phyloP scores from a whole-genome alignment of 495 filamentous ascomycete species.

The Bombardia bombarda region DNA sequence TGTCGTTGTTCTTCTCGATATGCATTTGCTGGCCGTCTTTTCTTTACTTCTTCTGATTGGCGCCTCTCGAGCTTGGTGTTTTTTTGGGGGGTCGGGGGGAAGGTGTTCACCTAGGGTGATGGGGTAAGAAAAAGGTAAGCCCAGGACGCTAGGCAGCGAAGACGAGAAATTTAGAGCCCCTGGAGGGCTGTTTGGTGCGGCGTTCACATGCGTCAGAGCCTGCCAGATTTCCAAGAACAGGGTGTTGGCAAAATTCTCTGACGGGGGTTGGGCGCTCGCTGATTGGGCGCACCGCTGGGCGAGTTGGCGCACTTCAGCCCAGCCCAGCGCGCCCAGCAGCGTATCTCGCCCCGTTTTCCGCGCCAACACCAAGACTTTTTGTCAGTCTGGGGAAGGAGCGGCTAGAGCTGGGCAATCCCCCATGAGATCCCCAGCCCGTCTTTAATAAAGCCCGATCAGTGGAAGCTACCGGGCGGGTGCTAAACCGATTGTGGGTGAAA shows the following conservation, averaged over 20 bases:
- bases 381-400: no score
- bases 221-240: background rate
- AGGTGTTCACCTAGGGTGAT: conserved; percentile 2
- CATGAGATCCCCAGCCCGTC: no score
- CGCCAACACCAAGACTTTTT: no score
- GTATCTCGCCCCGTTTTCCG: background rate
- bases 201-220: conserved; percentile 3
- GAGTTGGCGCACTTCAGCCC: background rate
- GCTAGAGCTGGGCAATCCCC: no score
- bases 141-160: background rate
- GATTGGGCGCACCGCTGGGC: background rate
- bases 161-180: conserved; percentile 1
- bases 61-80: conserved; percentile 1
- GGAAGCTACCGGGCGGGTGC: no score
- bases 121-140: background rate
- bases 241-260: no score
- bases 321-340: no score
- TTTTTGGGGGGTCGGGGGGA: background rate
- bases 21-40: conserved; percentile 32
- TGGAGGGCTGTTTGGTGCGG: background rate
- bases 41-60: background rate
- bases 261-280: background rate
- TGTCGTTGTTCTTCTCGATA: conserved; percentile 31
- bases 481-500: no score
- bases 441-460: no score